Base-by-base conservation (phyloP, 257 asterid genomes). In the Nicotiana otophora region DNA sequence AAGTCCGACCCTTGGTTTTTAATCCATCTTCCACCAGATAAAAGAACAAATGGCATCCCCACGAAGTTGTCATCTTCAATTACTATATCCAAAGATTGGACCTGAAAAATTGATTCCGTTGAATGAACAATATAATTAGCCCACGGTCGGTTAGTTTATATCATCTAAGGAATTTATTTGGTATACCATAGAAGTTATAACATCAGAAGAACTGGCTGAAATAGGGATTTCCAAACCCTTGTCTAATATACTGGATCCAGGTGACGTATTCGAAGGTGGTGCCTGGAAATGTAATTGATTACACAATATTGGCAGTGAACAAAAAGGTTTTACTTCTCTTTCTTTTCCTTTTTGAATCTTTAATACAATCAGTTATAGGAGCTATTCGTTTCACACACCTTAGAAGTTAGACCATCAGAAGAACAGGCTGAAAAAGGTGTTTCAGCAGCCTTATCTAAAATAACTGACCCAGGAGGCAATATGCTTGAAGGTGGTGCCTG, bases 41-140 rank as follows among this genome's bases (percentile, higher is more conserved):
- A 67, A 84, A 96, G 90, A 90, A 96, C 99, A 91, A 96, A 96
- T 78, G 99, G 98, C 93, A 96, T 94, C 84, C 99, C 99, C 86
- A 90, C 91, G 84, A 87, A 94, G 48, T 64, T 85, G 81, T 86
- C 97, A 85, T 90, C 98, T 86, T 89, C 97, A 81, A 93, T 79
- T 81, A 84, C 86, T 58, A 96, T 90, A 85, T 96, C 99, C 84
- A 94, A 79, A 54, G 94, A 92, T 81, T 90, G 98, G 81, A 94
- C 92, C 99, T 94, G 94, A 84, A 82, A 74, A 91, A 81, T 82
- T 72, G 76, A 84, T 74, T 51, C 26, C 62, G 9, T 51, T 7
- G 63, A 74, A 74, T 53, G 31, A 74, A 48, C 26, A 1, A 74
- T 48, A 46, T 33, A 46, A 72, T 72, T 17, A 54, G 33, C 30